Base-by-base conservation (phyloP, 176 grass and related monocot species). In the Eragrostis nindensis region DNA sequence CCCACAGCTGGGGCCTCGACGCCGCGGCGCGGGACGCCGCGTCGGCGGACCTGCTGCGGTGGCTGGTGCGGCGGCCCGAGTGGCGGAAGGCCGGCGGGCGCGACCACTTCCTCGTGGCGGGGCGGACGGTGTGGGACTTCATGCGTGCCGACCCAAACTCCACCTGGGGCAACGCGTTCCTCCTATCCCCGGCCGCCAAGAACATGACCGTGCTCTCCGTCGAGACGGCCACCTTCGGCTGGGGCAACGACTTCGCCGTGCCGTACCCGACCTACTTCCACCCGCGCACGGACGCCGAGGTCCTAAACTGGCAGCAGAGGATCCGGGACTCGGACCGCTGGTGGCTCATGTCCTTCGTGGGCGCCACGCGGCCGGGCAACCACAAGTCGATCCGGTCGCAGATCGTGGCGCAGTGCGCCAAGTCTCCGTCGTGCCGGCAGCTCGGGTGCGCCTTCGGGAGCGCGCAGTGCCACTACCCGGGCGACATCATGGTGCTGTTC, bases 191-290 rank as follows among this genome's bases (percentile, higher is more conserved):
- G 5, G 80, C 87, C 18, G 75, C 22, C 36, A 63, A 26, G 70
- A 93, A 93, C 84, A 85, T 90, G 84, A 87, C 85, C 3, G 73
- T 88, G 17, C 26, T 94, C 68, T 70, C 82, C 13, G 70, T 92
- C 16, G 91, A 94, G 68, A 79, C 91, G 43, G 81, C 81, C 68
- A 81, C 36, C 63, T 55, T 59, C 74, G 77, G 77, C 16, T 36
- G 21, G 40, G 77, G 53, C 22, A 83, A 79, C 78, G 85, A 90
- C 78, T 7, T 90, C 16, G 91, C 79, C 1, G 75, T 94, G 19
- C 91, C 88, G 0, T 94, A 94, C 83, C 91, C 87, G 0, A 90
- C 91, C 26, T 90, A 90, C 71, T 94, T 94, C 80, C 91, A 90
- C 88, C 91, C 91, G 0, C 60, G 72, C 18, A 75, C 71, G 5